phyloP scores from a whole-genome alignment of 108 stramenopile genomes.

The Nitzschia putrida region DNA sequence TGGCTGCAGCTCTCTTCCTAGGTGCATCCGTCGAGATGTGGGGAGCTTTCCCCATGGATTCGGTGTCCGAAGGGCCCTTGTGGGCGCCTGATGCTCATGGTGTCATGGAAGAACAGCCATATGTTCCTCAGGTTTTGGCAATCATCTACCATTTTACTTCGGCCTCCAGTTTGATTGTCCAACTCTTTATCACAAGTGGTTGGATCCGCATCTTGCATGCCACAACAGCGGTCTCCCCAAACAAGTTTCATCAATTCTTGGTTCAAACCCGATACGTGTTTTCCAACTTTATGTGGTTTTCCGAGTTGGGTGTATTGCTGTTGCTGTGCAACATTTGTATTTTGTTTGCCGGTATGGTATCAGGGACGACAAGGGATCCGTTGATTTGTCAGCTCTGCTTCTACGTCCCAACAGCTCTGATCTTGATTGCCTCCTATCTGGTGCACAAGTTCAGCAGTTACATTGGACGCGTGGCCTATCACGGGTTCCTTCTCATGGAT shows the following conservation, averaged over 20 bases:
- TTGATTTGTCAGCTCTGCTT: neutral
- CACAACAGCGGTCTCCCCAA: conserved; percentile 9
- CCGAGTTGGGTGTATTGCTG: neutral
- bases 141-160: conserved; percentile 7
- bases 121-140: neutral
- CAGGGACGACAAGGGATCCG: neutral
- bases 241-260: conserved; percentile 21
- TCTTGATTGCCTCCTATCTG: neutral
- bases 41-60: conserved; percentile 22
- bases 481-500: conserved; percentile 15
- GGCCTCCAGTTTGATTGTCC: conserved; percentile 2
- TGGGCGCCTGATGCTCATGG: neutral
- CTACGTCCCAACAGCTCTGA: conserved; percentile 5
- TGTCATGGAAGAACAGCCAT: neutral
- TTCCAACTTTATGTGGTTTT: conserved; percentile 3
- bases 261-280: conserved; percentile 16
- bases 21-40: conserved; percentile 23
- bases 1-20: conserved; percentile 19
- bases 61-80: conserved; percentile 2
- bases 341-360: neutral
- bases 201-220: conserved; percentile 21
- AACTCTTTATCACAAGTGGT: conserved; percentile 2
- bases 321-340: neutral
- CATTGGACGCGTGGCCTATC: conserved; percentile 18
- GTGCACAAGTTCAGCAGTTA: conserved; percentile 8